Conservation (phyloP, 2,329 filamentous ascomycete species). For the Epichloe aotearoae region DNA sequence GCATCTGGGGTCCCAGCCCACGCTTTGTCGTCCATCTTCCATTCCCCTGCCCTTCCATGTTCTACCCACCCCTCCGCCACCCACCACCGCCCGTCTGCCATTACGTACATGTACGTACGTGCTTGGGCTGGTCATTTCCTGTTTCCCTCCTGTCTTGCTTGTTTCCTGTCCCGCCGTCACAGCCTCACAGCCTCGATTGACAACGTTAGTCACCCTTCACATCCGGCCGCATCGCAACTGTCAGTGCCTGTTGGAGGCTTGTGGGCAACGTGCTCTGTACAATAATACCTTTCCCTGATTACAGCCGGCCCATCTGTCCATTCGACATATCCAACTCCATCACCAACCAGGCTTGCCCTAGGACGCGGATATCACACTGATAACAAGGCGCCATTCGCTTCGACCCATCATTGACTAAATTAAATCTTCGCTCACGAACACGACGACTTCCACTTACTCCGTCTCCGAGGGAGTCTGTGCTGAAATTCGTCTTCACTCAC, state of each 20-base stretch:
- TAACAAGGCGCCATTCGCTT: background rate
- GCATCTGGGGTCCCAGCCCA: conserved; percentile 1
- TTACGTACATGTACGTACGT: background rate
- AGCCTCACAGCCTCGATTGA: background rate
- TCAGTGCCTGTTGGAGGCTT: background rate
- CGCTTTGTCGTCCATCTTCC: conserved; percentile 4
- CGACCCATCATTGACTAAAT: background rate
- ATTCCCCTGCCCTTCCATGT: conserved; percentile 11
- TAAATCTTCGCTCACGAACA: background rate
- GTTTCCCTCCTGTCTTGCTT: background rate
- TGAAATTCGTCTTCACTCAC: background rate
- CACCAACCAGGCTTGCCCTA: background rate
- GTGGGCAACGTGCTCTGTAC: background rate
- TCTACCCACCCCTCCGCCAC: background rate
- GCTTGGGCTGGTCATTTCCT: background rate
- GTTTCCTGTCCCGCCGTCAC: background rate
- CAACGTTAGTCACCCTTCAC: background rate
- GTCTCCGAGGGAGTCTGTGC: too few species aligned
- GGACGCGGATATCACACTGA: background rate
- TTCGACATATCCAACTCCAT: background rate
- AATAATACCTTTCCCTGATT: background rate
- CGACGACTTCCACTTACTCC: background rate
- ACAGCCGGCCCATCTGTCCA: background rate
- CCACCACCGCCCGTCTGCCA: background rate
- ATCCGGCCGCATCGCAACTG: background rate